Evolutionary conservation across 140 eudicot genomes (phyloP), one percentile per base, ranked within the genome.

Genomic region (Bidens hawaiensis): DNA sequence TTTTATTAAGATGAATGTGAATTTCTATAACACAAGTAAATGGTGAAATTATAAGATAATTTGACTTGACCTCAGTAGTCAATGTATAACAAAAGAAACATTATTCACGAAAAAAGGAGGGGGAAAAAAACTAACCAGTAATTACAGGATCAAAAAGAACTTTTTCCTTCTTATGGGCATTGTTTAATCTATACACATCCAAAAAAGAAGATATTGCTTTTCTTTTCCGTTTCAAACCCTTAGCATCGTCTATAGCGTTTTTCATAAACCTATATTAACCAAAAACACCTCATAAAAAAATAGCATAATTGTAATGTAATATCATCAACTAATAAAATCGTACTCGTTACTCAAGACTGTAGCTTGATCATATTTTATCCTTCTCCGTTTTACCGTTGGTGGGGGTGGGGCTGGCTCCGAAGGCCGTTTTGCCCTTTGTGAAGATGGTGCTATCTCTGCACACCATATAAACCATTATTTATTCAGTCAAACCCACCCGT

Each of bases 281-380:
- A 34, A 60, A 23, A 40, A 62, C 10, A 11, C 28, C 28, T 31
- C 68, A 55, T 65, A 27, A 64, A 28, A n/a, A n/a, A n/a, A n/a
- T n/a, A n/a, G n/a, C n/a, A n/a, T n/a, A 34, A 13, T 6, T 30
- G 38, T 15, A 19, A 10, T 8, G 6, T 19, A 48, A 28, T 18
- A 33, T 10, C 4, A 5, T 28, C 38, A 55, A 2, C 43, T 55
- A 55, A 16, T 6, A n/a, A 27, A 67, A 31, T 13, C 86, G 47
- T 81, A 88, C 97, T 61, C 38, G 4, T 94, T 94, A 40, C 79
- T 73, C 79, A 94, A 71, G 24, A 85, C 95, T 17, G 84, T 68
- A 4, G 70, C 24, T 70, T 79, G 36, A 73, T 94, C 99, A 11
- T 51, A 94, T 47, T 14, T 71, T 66, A 75, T 69, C 75, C 73